These are phyloP conservation scores for Tylopilus intermedius DNA, from an alignment of 768 basidiomycete genomes.

Conservation along the genomic window DNA sequence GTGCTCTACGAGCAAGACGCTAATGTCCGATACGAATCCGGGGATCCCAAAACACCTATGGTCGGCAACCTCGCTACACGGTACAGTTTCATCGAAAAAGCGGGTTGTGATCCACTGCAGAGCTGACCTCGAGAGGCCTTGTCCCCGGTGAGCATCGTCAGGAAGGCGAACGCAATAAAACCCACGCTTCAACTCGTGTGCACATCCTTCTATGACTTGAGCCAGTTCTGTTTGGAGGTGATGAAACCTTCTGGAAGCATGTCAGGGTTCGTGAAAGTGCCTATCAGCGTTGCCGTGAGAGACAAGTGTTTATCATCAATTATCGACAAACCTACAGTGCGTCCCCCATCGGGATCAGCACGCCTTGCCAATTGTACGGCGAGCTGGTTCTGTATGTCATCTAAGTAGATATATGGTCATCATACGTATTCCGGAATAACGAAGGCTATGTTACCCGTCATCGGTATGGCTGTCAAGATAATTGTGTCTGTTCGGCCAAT, in stretches of 20 bases:
- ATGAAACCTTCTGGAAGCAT: constrained; percentile 40
- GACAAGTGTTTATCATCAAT: too few relatives aligned
- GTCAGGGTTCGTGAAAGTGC: constrained; percentile 70
- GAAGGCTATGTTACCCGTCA: too few relatives aligned
- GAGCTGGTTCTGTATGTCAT: too few relatives aligned
- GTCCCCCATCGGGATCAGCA: too few relatives aligned
- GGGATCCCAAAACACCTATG: too few relatives aligned
- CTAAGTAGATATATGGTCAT: too few relatives aligned
- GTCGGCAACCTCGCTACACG: constrained; percentile 49
- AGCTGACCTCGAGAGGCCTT: constrained; percentile 33
- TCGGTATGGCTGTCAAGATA: too few relatives aligned
- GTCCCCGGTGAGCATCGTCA: constrained; percentile 49
- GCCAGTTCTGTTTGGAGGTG: constrained; percentile 42
- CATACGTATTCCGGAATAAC: too few relatives aligned
- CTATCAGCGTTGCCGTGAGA: constrained; percentile 31
- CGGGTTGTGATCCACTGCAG: constrained; percentile 34
- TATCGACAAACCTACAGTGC: too few relatives aligned
- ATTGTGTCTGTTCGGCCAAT: too few relatives aligned
- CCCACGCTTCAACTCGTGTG: constrained; percentile 46
- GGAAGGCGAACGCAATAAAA: constrained; percentile 67
- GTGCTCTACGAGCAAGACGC: constrained; percentile 47
- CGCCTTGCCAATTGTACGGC: too few relatives aligned
- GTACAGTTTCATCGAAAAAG: constrained; percentile 47
- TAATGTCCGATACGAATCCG: too few relatives aligned
- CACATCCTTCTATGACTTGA: constrained; percentile 47